Percentiles rank a stretch among this genome's conserved stretches.
Conservation (phyloP, 768 basidiomycete genomes). For the Suillus bovinus region DNA sequence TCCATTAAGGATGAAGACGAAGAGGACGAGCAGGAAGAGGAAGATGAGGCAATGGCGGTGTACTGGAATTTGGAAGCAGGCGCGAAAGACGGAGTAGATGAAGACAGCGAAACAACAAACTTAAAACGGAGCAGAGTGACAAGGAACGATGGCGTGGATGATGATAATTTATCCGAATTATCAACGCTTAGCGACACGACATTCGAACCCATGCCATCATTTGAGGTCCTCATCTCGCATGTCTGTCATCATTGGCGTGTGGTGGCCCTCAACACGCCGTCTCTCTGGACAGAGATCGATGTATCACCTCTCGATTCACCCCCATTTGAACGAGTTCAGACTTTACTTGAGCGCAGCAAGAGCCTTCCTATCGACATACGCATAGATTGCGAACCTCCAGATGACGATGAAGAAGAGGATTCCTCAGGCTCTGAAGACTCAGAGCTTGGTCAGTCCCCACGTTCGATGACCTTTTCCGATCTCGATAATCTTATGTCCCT, state of each 20-base stretch:
- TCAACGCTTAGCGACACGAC: slow-evolving; percentile 5
- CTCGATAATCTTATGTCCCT: slow-evolving; percentile 30
- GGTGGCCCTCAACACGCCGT: slow-evolving; percentile 50
- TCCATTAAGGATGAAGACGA: slow-evolving; percentile 36
- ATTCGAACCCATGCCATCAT: slow-evolving; percentile 27
- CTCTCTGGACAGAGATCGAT: slow-evolving; percentile 53
- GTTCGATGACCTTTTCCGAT: slow-evolving; percentile 23
- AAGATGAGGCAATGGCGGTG: slow-evolving; percentile 26
- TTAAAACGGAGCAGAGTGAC: background rate
- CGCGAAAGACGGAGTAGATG: slow-evolving; percentile 30
- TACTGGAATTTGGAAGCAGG: slow-evolving; percentile 38
- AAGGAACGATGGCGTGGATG: slow-evolving; percentile 5
- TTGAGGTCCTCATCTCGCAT: slow-evolving; percentile 59
- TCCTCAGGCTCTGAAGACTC: slow-evolving; percentile 30
- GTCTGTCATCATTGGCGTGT: slow-evolving; percentile 63
- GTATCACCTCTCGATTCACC: slow-evolving; percentile 27
- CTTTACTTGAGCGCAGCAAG: slow-evolving; percentile 55
- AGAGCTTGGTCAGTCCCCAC: slow-evolving; percentile 18
- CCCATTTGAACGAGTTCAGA: slow-evolving; percentile 44
- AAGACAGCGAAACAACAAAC: slow-evolving; percentile 13
- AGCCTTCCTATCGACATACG: slow-evolving; percentile 53
- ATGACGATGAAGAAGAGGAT: slow-evolving; percentile 23
- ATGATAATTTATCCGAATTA: slow-evolving; percentile 5
- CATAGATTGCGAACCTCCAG: slow-evolving; percentile 43
- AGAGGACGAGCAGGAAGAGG: slow-evolving; percentile 33